Percentiles rank a stretch among this genome's conserved stretches.
Conservation (phyloP, 345 rosid species). For the Pistacia integerrima region DNA sequence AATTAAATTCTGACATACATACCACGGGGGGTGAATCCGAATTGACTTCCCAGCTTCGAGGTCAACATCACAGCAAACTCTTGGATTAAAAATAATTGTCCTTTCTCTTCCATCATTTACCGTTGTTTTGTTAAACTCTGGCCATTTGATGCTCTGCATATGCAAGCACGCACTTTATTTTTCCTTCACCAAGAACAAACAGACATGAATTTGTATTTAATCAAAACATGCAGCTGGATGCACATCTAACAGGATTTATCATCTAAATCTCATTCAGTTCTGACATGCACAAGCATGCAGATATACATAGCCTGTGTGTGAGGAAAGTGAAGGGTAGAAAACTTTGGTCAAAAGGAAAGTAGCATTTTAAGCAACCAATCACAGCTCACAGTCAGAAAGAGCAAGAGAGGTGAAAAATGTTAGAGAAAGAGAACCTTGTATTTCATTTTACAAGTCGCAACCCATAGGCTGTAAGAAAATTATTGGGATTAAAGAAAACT, state of each 20-base stretch:
- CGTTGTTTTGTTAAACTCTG: constrained; percentile 27
- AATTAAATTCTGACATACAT: constrained; percentile 8
- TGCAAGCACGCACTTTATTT: constrained; percentile 14
- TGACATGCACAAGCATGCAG: background rate
- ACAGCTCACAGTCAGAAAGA: background rate
- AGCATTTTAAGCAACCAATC: background rate
- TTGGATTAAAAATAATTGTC: constrained; percentile 69
- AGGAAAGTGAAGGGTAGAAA: background rate
- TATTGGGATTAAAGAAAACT: background rate
- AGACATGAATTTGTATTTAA: background rate
- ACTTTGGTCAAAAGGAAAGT: background rate
- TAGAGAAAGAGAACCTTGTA: background rate
- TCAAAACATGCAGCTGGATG: constrained; percentile 4
- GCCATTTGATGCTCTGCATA: constrained; percentile 44
- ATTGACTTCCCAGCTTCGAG: constrained; percentile 75
- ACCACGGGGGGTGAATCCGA: constrained; percentile 72
- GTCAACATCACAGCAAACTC: constrained; percentile 75
- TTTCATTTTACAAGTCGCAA: too few species aligned
- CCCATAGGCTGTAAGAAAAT: background rate
- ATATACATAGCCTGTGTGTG: background rate
- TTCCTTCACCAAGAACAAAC: background rate
- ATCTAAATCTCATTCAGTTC: background rate
- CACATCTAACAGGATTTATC: background rate
- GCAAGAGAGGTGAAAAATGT: background rate
- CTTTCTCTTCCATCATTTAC: constrained; percentile 35